Conservation (phyloP, 495 filamentous ascomycete species). For the Tuber indicum region DNA sequence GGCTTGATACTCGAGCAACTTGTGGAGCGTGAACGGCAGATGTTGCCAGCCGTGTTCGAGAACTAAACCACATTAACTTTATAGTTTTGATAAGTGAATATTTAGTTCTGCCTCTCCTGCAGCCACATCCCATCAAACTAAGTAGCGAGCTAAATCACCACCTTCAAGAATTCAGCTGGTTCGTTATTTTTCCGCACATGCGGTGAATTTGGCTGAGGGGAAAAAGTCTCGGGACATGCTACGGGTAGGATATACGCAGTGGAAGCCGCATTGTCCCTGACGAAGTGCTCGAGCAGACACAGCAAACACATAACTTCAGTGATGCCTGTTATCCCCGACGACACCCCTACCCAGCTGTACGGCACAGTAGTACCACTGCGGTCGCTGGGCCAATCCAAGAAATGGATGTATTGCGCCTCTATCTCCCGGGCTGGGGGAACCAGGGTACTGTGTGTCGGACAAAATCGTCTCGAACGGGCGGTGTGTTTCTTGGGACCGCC, state of each 20-base stretch:
- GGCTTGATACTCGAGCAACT: not conserved
- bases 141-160: not conserved
- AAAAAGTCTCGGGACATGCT: not conserved
- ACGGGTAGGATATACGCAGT: not conserved
- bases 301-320: not conserved
- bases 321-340: not conserved
- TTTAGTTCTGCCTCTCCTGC: not conserved
- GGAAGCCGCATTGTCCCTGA: not conserved
- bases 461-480: not conserved
- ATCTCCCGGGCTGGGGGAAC: not conserved
- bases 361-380: not conserved
- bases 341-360: not conserved
- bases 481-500: not conserved
- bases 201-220: not conserved
- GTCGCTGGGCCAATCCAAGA: not conserved
- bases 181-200: not conserved
- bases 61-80: not conserved
- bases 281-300: not conserved
- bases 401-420: not conserved
- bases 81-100: not conserved
- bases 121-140: not conserved
- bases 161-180: not conserved
- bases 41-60: not conserved
- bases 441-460: not conserved
- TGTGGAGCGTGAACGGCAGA: not conserved